These are phyloP conservation scores for Spergularia marina DNA, from an alignment of 148 eudicot genomes.

Conservation along the genomic window DNA sequence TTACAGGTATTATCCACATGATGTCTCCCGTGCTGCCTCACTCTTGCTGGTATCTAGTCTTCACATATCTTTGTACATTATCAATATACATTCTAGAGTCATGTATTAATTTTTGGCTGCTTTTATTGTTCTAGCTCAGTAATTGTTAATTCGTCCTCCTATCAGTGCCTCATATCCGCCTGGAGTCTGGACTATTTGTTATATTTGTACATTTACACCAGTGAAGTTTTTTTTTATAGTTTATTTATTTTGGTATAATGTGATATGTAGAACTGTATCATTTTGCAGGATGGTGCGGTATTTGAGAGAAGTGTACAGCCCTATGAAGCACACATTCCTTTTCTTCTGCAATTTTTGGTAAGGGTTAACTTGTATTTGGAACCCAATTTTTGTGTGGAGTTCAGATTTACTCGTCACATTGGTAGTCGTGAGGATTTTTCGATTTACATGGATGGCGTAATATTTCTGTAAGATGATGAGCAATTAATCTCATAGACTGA, in stretches of 20 bases:
- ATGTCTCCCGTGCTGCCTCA: constrained; percentile 85
- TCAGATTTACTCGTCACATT: not conserved
- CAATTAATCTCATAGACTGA: no score
- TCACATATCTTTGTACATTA: not conserved
- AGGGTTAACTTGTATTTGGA: not conserved
- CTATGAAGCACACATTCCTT: constrained; percentile 94
- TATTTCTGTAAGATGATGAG: no score
- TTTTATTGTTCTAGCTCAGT: no score
- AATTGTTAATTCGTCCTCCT: not conserved
- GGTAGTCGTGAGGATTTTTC: not conserved
- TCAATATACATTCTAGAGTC: not conserved
- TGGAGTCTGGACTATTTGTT: not conserved
- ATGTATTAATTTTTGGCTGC: not conserved
- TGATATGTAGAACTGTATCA: not conserved
- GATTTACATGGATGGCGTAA: not conserved
- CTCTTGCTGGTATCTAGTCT: constrained; percentile 70
- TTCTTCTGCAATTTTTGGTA: constrained; percentile 94
- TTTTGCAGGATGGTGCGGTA: constrained; percentile 71
- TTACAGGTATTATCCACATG: constrained; percentile 84
- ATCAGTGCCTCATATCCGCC: not conserved
- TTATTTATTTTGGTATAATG: not conserved
- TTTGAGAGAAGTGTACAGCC: constrained; percentile 79
- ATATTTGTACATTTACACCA: not conserved
- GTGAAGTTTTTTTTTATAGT: not conserved
- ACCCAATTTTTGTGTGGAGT: not conserved